These are phyloP conservation scores for Dissoconium aciculare DNA, from an alignment of 2,329 filamentous ascomycete genomes.

Conservation along the genomic window DNA sequence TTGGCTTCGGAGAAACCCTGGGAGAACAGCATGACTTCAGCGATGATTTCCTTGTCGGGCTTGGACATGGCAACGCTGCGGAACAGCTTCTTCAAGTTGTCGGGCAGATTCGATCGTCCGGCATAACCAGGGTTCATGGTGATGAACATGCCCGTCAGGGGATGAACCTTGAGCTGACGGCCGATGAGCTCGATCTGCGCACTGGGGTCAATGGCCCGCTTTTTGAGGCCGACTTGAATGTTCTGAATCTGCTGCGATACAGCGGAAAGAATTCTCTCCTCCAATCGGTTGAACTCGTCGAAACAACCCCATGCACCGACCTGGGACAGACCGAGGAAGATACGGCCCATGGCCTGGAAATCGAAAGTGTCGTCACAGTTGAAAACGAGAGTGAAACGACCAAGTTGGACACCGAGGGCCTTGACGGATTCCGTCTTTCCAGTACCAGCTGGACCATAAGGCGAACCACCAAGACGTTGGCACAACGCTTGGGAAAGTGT, in stretches of 20 bases:
- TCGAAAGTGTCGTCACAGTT: conserved; percentile 99
- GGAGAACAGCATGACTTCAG: conserved; percentile 99
- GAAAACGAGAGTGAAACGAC: conserved; percentile 95
- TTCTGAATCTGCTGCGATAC: conserved; percentile 99
- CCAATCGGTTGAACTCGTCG: conserved; percentile 97
- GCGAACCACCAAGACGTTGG: conserved; percentile 88
- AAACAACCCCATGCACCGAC: conserved; percentile 99
- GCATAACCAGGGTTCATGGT: conserved; percentile 99
- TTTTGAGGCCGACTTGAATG: conserved; percentile 88
- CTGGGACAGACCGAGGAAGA: conserved; percentile 97
- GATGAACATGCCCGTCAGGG: conserved; percentile 96
- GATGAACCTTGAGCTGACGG: conserved; percentile 74
- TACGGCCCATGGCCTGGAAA: conserved; percentile 98
- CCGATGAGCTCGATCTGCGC: conserved; percentile 89
- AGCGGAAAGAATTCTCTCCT: conserved; percentile 92
- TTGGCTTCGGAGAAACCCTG: conserved; percentile 98
- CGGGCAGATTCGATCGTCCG: conserved; percentile 89
- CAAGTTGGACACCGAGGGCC: conserved; percentile 86
- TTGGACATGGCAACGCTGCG: conserved; percentile 99
- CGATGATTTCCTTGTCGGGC: conserved; percentile 97
- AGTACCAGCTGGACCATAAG: conserved; percentile 92
- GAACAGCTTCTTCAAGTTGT: conserved; percentile 99
- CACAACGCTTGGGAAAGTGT: conserved; percentile 92
- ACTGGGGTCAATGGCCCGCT: conserved; percentile 64
- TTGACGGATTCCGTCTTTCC: conserved; percentile 99